Conservation (phyloP, 192 early-diverging fungal species). For the Coemansia nantahalensis region DNA sequence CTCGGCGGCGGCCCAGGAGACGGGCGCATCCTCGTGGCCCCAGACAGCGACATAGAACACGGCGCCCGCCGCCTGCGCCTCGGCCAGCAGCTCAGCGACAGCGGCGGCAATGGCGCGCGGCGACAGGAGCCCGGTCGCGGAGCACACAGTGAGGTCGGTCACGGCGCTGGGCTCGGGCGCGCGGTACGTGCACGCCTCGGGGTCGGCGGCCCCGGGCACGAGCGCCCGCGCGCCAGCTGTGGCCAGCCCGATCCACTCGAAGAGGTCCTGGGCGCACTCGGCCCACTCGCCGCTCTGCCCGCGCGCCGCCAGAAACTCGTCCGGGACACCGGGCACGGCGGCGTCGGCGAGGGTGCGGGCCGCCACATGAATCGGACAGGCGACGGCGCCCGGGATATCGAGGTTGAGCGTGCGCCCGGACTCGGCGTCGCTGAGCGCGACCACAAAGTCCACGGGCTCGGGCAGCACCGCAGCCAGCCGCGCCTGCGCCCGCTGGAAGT, state of each 20-base stretch:
- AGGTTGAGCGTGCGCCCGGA: slow-evolving; percentile 24
- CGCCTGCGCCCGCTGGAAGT: slow-evolving; percentile 25
- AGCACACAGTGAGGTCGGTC: slow-evolving; percentile 5
- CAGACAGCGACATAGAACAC: slow-evolving; percentile 32
- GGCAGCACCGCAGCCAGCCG: slow-evolving; percentile 20
- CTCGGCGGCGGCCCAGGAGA: slow-evolving; percentile 35
- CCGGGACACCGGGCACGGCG: slow-evolving; percentile 7
- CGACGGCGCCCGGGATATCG: slow-evolving; percentile 21
- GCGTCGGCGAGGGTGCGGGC: background rate
- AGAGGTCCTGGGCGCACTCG: slow-evolving; percentile 27
- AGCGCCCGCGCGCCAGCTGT: slow-evolving; percentile 7
- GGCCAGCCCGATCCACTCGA: slow-evolving; percentile 47
- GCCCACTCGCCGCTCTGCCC: slow-evolving; percentile 18
- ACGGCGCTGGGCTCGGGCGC: slow-evolving; percentile 3
- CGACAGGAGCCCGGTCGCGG: slow-evolving; percentile 27
- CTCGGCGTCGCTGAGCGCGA: slow-evolving; percentile 18
- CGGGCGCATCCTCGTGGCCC: slow-evolving; percentile 45
- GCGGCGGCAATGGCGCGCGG: slow-evolving; percentile 20
- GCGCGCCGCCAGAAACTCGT: background rate
- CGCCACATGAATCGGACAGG: background rate
- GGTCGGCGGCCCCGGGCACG: background rate
- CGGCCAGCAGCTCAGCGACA: background rate
- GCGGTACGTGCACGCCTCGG: slow-evolving; percentile 13
- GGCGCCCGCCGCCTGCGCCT: background rate
- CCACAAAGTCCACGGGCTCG: slow-evolving; percentile 17